Base-by-base conservation (phyloP, 1,284 basidiomycete genomes). In the Ustilago curta region DNA sequence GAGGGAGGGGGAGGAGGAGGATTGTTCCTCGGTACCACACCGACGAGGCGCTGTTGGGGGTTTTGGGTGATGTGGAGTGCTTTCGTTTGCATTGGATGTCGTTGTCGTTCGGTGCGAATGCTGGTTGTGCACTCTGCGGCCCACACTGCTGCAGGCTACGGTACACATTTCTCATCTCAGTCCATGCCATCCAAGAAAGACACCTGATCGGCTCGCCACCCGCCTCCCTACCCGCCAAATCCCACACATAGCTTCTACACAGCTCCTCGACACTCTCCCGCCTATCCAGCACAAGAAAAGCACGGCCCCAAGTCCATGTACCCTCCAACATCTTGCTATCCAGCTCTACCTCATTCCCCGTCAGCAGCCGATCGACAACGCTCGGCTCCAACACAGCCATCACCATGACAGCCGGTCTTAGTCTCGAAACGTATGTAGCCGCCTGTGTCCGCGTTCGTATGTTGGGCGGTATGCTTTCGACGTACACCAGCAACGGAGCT, bases 271-370 rank as follows among this genome's bases (percentile, higher is more conserved):
- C 70, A 5, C n/a, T 31, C 25, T 47, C 8, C 5, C n/a, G 4
- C 11, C 42, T 37, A 42, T 59, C 23, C 8, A 73, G 37, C 18
- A 73, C 52, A 11, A 73, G 50, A 37, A 73, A 64, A 2, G 45
- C 70, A 0, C 70, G 39, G 8, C 70, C 70, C 7, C 65, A 59
- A 12, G 50, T 59, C 70, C 70, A 73, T n/a, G 21, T 59, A 1
- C 23, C 50, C 27, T 59, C 63, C 21, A 61, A 18, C 19, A 29
- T 0, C 18, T 39, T 21, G 0, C 31, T 37, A 14, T 48, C 8
- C 19, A 44, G 37, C n/a, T 14, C 2, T 3, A 3, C 2, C 3
- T 29, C 4, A 2, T 11, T 31, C 2, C 48, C 16, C 67, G 63
- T 70, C 9, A 63, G 35, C 3, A 54, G 27, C 1, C 37, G 27